phyloP scores from a whole-genome alignment of 768 basidiomycete genomes.

The Hygrocybe punicea region DNA sequence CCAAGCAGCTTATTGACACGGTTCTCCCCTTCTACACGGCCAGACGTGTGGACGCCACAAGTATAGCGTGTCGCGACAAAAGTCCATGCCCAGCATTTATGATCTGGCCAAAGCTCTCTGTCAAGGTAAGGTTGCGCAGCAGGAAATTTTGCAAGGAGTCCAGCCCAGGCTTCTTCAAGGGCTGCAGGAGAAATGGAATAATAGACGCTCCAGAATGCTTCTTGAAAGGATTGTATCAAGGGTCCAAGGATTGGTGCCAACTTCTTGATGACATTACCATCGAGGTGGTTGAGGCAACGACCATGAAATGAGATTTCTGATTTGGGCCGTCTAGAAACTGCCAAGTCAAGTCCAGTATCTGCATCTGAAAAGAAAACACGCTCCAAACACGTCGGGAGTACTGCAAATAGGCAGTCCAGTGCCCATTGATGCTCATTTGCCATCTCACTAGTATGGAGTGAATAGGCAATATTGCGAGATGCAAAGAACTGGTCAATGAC shows the following conservation, averaged over 20 bases:
- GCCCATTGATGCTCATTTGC: too few species aligned
- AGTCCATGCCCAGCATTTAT: constrained; percentile 36
- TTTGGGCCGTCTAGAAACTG: neutral
- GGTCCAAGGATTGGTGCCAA: constrained; percentile 1
- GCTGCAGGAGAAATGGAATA: constrained; percentile 11
- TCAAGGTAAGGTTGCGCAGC: constrained; percentile 24
- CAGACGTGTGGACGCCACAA: constrained; percentile 33
- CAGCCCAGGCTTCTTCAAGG: constrained; percentile 23
- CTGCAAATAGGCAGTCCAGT: too few species aligned
- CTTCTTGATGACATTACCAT: constrained; percentile 3
- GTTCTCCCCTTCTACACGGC: constrained; percentile 31
- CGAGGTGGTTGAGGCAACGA: neutral
- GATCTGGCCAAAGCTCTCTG: constrained; percentile 28
- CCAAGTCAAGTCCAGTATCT: neutral
- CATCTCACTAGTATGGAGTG: too few species aligned
- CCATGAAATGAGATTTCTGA: neutral
- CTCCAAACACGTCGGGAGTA: neutral
- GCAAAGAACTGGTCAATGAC: too few species aligned
- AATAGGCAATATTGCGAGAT: too few species aligned
- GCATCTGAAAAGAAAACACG: neutral
- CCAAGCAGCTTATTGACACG: constrained; percentile 24
- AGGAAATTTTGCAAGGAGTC: constrained; percentile 15
- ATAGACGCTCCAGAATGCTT: neutral
- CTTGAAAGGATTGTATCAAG: neutral
- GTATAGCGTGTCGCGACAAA: constrained; percentile 31